A percentile compares a stretch with the other conserved stretches of the same genome.
These are phyloP conservation scores for Flaveria sonorensis DNA, from an alignment of 129 eudicot species.

Conservation along the genomic window DNA sequence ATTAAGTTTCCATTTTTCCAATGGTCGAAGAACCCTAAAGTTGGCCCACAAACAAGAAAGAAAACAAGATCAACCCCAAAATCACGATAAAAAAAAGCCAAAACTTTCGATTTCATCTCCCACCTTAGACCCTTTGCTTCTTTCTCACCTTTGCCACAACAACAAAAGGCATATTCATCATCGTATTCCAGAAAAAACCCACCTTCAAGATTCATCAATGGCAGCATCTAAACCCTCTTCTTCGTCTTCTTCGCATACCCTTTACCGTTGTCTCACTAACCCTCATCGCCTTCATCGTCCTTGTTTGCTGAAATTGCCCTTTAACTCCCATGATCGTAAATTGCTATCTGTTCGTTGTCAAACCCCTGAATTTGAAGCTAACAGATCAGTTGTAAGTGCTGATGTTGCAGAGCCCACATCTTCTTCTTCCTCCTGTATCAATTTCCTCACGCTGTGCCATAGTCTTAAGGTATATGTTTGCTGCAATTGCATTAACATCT, in stretches of 20 bases:
- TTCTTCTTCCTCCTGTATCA: conserved; percentile 59
- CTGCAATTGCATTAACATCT: background rate
- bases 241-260: conserved; percentile 38
- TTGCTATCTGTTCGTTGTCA: conserved; percentile 51
- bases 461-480: conserved; percentile 40
- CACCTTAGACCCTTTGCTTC: too few relatives aligned
- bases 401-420: conserved; percentile 27
- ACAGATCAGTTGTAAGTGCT: conserved; percentile 26
- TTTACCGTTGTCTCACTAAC: conserved; percentile 9
- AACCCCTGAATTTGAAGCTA: conserved; percentile 45
- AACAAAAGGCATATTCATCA: conserved; percentile 31
- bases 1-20: too few relatives aligned
- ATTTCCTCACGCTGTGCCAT: conserved; percentile 84
- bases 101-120: conserved; percentile 17
- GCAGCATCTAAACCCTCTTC: conserved; percentile 47
- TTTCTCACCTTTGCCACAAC: conserved; percentile 15
- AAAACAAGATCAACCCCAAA: background rate
- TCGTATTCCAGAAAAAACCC: conserved; percentile 6
- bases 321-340: conserved; percentile 39
- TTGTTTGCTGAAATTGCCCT: conserved; percentile 40
- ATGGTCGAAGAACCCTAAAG: too few relatives aligned
- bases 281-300: conserved; percentile 38
- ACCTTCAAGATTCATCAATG: conserved; percentile 39
- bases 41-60: too few relatives aligned
- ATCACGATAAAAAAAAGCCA: background rate